These are phyloP conservation scores for Anthracocystis walkeri DNA, from an alignment of 1,284 basidiomycete species.

Conservation along the genomic window DNA sequence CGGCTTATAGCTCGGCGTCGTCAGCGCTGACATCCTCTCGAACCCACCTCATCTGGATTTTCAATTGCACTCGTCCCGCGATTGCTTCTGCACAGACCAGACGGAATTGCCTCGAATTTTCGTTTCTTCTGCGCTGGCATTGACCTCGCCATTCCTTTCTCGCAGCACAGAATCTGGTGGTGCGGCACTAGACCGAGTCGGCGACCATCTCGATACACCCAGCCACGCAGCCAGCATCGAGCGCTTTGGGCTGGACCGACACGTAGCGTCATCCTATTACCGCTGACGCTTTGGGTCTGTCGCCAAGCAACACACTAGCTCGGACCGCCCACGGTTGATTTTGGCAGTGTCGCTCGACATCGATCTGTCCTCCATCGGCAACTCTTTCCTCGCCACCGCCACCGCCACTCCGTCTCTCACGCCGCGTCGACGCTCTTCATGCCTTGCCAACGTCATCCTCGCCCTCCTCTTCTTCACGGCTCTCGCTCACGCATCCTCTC, in stretches of 20 bases:
- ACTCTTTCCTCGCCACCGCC: neutral
- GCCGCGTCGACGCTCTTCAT: constrained; percentile 29
- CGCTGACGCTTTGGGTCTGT: neutral
- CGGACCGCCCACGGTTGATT: neutral
- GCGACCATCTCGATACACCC: neutral
- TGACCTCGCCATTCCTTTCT: neutral
- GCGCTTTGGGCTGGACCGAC: neutral
- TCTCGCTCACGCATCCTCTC: constrained; percentile 4
- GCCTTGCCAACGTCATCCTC: constrained; percentile 25
- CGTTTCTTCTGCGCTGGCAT: neutral
- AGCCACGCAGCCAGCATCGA: neutral
- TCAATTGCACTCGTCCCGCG: neutral
- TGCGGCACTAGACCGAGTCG: neutral
- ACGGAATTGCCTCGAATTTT: neutral
- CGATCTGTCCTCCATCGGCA: neutral
- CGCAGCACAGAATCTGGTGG: neutral
- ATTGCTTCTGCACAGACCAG: too few relatives aligned
- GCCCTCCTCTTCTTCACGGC: constrained; percentile 13
- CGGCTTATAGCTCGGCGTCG: neutral
- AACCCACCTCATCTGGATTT: neutral
- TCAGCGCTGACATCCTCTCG: neutral
- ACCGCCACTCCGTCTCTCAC: constrained; percentile 1
- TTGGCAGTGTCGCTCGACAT: constrained; percentile 6
- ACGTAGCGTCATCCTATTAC: neutral
- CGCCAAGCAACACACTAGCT: neutral